These are phyloP conservation scores for Gentiana macrophylla DNA, from an alignment of 257 asterid species.

Conservation along the genomic window DNA sequence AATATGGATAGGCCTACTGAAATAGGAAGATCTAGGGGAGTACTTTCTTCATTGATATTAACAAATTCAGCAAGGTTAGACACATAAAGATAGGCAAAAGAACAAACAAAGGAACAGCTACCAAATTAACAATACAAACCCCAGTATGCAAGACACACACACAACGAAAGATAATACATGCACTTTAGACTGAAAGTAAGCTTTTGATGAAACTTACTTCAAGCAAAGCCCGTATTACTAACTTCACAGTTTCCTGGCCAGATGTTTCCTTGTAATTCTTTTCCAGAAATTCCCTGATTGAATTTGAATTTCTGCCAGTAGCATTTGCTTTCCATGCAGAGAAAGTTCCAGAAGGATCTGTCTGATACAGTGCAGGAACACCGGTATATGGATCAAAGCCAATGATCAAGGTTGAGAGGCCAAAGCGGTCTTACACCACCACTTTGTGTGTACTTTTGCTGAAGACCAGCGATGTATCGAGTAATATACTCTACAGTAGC, in stretches of 20 bases:
- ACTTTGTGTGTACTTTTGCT: slow-evolving; percentile 98
- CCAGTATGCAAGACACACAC: no score
- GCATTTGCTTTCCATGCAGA: slow-evolving; percentile 99
- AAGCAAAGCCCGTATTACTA: slow-evolving; percentile 94
- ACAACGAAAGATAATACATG: no score
- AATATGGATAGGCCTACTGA: no score
- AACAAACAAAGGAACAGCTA: no score
- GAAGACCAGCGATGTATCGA: slow-evolving; percentile 97
- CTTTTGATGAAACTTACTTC: slow-evolving; percentile 45
- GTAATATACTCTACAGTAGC: slow-evolving; percentile 96
- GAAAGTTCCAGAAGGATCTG: slow-evolving; percentile 97
- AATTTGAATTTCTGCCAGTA: slow-evolving; percentile 92
- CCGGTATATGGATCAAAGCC: slow-evolving; percentile 97
- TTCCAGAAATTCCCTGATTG: slow-evolving; percentile 87
- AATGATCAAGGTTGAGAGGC: slow-evolving; percentile 92
- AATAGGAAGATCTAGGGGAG: no score
- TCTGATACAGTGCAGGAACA: slow-evolving; percentile 83
- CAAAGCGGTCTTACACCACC: slow-evolving; percentile 99
- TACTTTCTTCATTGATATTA: no score
- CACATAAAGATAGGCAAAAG: no score
- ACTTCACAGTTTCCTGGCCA: slow-evolving; percentile 86
- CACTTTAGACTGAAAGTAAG: no score
- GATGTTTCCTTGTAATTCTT: slow-evolving; percentile 96
- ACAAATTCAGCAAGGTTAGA: no score
- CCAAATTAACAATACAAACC: no score